Conservation (phyloP, 23 red algal genomes). For the Porphyridium purpureum region DNA sequence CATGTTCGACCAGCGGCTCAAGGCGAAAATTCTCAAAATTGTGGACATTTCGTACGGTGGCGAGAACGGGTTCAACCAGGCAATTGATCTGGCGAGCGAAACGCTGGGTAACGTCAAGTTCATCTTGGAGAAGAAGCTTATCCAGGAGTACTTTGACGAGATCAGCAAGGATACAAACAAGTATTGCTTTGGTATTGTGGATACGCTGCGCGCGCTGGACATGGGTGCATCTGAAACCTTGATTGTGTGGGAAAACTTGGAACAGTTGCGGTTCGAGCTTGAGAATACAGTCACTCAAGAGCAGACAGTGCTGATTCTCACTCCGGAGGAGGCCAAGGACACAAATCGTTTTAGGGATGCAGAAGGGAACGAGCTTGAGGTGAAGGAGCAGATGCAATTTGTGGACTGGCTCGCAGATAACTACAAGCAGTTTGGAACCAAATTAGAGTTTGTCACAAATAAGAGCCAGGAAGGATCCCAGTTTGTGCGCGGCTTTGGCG, state of each 20-base stretch:
- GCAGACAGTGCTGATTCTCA: constrained; percentile 64
- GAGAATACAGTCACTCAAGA: constrained; percentile 79
- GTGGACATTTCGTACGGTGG: constrained; percentile 95
- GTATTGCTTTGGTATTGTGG: constrained; percentile 74
- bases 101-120: constrained; percentile 96
- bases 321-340: constrained; percentile 55
- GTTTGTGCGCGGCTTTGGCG: constrained; percentile 97
- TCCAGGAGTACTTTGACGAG: constrained; percentile 89
- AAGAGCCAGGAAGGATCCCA: constrained; percentile 79
- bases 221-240: constrained; percentile 88
- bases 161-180: constrained; percentile 94
- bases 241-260: constrained; percentile 95
- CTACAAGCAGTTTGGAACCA: constrained; percentile 85
- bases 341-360: constrained; percentile 31
- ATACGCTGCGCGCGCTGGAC: constrained; percentile 81
- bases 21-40: constrained; percentile 79
- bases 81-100: constrained; percentile 83
- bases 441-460: constrained; percentile 86
- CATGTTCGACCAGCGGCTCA: constrained; percentile 89
- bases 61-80: constrained; percentile 98
- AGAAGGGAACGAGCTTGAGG: constrained; percentile 70
- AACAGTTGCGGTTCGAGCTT: constrained; percentile 61
- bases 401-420: constrained; percentile 95
- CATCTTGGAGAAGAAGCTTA: constrained; percentile 81
- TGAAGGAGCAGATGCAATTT: constrained; percentile 49